A percentile compares a stretch with the other conserved stretches of the same genome.
phyloP scores from a whole-genome alignment of 805 yeast genomes.

The Ogataea nitratoaversa region DNA sequence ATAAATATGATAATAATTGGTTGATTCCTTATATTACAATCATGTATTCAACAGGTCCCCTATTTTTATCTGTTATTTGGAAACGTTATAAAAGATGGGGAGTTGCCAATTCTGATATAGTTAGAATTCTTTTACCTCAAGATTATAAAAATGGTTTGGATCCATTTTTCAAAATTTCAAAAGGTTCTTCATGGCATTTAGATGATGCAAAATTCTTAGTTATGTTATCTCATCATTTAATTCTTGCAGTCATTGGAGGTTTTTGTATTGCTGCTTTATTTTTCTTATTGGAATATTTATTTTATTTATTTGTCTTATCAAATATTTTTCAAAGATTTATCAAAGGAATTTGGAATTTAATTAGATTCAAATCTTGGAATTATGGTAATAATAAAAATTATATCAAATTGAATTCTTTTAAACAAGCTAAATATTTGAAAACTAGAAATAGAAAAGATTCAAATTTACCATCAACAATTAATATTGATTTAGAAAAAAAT shows the following conservation, averaged over 20 bases:
- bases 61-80: conserved; percentile 82
- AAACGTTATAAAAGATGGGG: conserved; percentile 83
- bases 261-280: conserved; percentile 50
- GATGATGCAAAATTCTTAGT: conserved; percentile 82
- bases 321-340: conserved; percentile 16
- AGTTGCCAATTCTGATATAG: conserved; percentile 58
- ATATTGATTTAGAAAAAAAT: conserved; percentile 32
- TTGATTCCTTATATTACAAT: conserved; percentile 84
- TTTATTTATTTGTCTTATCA: conserved; percentile 34
- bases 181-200: conserved; percentile 91
- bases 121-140: conserved; percentile 65
- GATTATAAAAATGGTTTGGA: conserved; percentile 61
- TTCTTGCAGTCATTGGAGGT: conserved; percentile 67
- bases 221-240: conserved; percentile 68
- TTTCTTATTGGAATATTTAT: conserved; percentile 43
- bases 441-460: conserved; percentile 47
- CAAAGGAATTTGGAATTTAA: conserved; percentile 20
- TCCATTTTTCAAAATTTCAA: conserved; percentile 69
- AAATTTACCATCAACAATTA: conserved; percentile 42
- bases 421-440: conserved; percentile 22
- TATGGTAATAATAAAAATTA: conserved; percentile 20
- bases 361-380: conserved; percentile 20
- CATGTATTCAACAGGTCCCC: conserved; percentile 91
- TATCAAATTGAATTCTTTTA: conserved; percentile 17
- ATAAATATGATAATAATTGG: conserved; percentile 69